Percentiles rank a stretch among this genome's conserved stretches.
Conservation (phyloP, 2,329 filamentous ascomycete species). For the Diplodia intermedia region DNA sequence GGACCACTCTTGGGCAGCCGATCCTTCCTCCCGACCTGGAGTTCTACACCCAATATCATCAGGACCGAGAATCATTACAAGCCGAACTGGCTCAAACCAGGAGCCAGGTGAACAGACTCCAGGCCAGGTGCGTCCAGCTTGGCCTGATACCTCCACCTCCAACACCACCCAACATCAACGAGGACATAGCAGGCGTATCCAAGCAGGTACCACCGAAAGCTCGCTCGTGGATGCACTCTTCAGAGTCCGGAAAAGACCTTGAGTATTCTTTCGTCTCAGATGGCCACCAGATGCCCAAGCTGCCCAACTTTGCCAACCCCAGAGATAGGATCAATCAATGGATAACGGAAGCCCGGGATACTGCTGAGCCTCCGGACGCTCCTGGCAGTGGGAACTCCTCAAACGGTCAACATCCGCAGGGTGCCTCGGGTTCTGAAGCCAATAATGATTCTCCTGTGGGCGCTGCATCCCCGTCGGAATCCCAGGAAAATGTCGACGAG, state of each 20-base stretch:
- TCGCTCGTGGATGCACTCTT: neutral
- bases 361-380: neutral
- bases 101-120: neutral
- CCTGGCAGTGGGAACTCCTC: neutral
- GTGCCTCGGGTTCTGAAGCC: neutral
- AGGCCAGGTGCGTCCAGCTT: neutral
- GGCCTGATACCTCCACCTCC: neutral
- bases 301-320: conserved; percentile 1
- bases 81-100: neutral
- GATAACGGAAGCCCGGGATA: neutral
- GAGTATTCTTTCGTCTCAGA: conserved; percentile 7
- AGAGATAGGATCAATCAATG: conserved; percentile 16
- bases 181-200: neutral
- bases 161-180: neutral
- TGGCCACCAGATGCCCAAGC: neutral
- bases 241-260: neutral
- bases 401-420: neutral
- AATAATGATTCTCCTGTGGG: neutral
- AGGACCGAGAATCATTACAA: neutral
- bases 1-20: conserved; percentile 20
- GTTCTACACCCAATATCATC: conserved; percentile 28
- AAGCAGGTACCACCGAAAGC: neutral
- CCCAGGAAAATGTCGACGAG: neutral
- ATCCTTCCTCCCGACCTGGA: conserved; percentile 26
- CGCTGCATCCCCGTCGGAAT: neutral